Evolutionary conservation across 768 basidiomycete species (phyloP), one percentile per base, ranked within the genome.

Genomic region (Calocybe indica): DNA sequence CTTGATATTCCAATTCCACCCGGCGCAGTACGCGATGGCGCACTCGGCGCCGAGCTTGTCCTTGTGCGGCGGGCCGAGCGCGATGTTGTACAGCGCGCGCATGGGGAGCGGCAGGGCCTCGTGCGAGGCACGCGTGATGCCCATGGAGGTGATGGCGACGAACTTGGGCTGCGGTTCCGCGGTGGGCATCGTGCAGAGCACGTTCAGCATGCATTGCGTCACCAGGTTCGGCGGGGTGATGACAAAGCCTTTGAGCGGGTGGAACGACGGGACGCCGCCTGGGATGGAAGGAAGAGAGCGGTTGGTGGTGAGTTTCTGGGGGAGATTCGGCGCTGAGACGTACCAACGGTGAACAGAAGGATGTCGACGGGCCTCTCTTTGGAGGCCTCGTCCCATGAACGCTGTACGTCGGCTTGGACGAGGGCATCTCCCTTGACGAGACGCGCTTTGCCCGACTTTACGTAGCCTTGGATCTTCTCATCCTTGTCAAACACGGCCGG

Each of bases 11-110:
- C 83, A 85, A 1, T 58, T 29, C 72, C 72, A 71, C 1, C 78
- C 83, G 0, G 75, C 67, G 49, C 66, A 64, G 49, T 83, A 69
- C 1, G 70, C 62, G 4, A 78, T 42, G 2, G 74, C 59, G 29
- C 75, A 67, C 62, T 89, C 86, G 31, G 66, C 61, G 6, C 78
- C 83, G 39, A 78, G 37, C 62, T 88, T 88, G 62, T 88, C 85
- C 29, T 57, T 66, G 57, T 82, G 82, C 5, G 81, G 76, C 1
- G 32, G 49, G 5, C 59, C 37, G 37, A 84, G 61, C 28, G 78
- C 40, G 51, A 65, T 70, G 4, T 57, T 50, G 58, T 84, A 85
- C 0, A 87, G 0, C 0, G 71, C 70, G 52, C 73, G 75, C 31
- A 82, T 53, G 3, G 63, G 58, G 30, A 75, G 39, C 0, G 85